phyloP scores from a whole-genome alignment of 1,284 basidiomycete genomes.

The Pseudozyma hubeiensis region DNA sequence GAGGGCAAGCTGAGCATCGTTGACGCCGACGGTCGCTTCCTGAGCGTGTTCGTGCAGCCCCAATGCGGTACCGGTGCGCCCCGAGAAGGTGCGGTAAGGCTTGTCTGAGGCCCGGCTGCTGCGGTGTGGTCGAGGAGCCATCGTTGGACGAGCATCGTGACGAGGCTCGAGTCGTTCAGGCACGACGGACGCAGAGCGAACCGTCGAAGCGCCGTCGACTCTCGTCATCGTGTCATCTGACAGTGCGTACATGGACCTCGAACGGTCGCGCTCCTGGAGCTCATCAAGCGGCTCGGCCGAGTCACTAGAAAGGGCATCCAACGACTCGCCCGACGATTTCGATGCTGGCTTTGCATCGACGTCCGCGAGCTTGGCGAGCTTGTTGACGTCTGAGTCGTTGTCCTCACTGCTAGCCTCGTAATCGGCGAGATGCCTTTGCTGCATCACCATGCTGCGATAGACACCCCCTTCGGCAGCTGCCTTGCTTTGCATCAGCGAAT shows the following conservation, averaged over 20 bases:
- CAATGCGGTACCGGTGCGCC: slow-evolving; percentile 19
- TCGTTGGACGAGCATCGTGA: slow-evolving; percentile 7
- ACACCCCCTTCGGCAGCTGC: slow-evolving; percentile 15
- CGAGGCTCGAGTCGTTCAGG: slow-evolving; percentile 24
- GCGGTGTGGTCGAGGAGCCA: slow-evolving; percentile 19
- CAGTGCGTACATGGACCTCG: slow-evolving; percentile 13
- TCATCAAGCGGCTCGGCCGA: slow-evolving; percentile 8
- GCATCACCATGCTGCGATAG: slow-evolving; percentile 63
- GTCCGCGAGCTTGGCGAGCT: slow-evolving; percentile 1
- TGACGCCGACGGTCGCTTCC: slow-evolving; percentile 15
- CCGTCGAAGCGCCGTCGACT: slow-evolving; percentile 31
- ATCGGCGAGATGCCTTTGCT: slow-evolving; percentile 51
- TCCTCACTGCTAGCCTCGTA: slow-evolving; percentile 22
- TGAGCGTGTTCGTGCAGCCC: slow-evolving; percentile 43
- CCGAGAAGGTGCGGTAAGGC: slow-evolving; percentile 22
- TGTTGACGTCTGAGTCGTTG: not conserved
- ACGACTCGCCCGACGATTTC: slow-evolving; percentile 16
- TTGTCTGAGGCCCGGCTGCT: slow-evolving; percentile 38
- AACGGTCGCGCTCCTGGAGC: slow-evolving; percentile 2
- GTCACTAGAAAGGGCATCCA: slow-evolving; percentile 3
- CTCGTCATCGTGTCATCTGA: slow-evolving; percentile 38
- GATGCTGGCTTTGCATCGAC: slow-evolving; percentile 7
- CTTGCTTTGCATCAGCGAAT: slow-evolving; percentile 52
- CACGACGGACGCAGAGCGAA: slow-evolving; percentile 26
- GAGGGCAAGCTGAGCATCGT: slow-evolving; percentile 13